Evolutionary conservation across 2,329 filamentous ascomycete genomes (phyloP), one percentile per base, ranked within the genome.

Genomic region (Zymoseptoria pseudotritici): DNA sequence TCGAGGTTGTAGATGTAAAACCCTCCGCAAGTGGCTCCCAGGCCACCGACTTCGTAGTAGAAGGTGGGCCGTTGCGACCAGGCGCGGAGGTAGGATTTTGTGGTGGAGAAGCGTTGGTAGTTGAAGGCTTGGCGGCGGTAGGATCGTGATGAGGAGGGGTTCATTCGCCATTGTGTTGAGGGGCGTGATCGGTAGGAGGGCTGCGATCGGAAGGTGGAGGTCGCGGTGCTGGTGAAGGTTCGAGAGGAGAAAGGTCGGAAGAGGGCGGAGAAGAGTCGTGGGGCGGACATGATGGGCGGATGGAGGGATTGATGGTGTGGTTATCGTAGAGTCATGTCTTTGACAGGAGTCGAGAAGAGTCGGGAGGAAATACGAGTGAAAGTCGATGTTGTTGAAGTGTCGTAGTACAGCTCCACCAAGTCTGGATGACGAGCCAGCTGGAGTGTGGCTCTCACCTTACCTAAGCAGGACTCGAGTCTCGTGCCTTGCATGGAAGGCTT

Each of bases 1-100:
- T 93, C 86, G 50, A 89, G 77, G 70, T 91, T 87, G 70, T 76
- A 79, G 58, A 85, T 77, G 76, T 91, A 91, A 71, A 91, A 85
- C 8, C 74, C 77, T 8, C 73, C 76, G 6, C 75, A 78, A 2
- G 73, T 69, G 1, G 74, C 71, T 2, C 75, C 79, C 6, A 82
- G 62, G 3, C 75, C 64, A 13, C 71, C 74, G 3, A 77, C 68
- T 63, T 80, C 73, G 51, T 78, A 75, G 68, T 77, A 79, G 71
- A 81, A 81, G 2, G 74, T 78, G 24, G 78, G 78, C 1, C 73
- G 68, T 3, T 71, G 70, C 0, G 74, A 73, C 78, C 78, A 81
- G 59, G 66, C 55, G 17, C 51, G 42, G 29, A 74, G 64, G 2
- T 73, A 55, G 36, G 59, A 59, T 29, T 59, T 53, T 17, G 65